These are phyloP conservation scores for Ceratocystis lukuohia DNA, from an alignment of 2,329 filamentous ascomycete genomes.

Conservation along the genomic window DNA sequence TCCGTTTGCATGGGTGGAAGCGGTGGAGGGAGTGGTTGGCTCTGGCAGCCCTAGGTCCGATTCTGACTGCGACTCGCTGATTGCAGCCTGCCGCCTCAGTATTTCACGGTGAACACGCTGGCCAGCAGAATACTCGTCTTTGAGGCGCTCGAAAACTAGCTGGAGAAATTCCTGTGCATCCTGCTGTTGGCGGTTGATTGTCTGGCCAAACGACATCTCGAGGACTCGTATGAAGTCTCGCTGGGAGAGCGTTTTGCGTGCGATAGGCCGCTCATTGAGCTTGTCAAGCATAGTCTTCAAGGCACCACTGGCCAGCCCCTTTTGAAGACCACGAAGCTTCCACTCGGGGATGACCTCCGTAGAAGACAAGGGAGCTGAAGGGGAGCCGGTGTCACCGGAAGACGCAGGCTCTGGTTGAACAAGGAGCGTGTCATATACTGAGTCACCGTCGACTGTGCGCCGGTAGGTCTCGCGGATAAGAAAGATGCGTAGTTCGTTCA, in stretches of 20 bases:
- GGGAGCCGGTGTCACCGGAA: not conserved
- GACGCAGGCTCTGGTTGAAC: constrained; percentile 33
- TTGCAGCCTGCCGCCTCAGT: constrained; percentile 6
- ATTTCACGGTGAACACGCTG: constrained; percentile 40
- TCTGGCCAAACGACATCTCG: constrained; percentile 74
- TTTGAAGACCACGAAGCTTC: constrained; percentile 57
- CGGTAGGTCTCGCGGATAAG: constrained; percentile 84
- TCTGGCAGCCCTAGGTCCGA: constrained; percentile 22
- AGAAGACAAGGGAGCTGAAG: not conserved
- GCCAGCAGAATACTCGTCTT: constrained; percentile 87
- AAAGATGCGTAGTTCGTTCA: constrained; percentile 80
- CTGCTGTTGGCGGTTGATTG: constrained; percentile 88
- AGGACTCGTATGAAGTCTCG: constrained; percentile 70
- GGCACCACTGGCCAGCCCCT: constrained; percentile 69
- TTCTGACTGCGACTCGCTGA: constrained; percentile 18
- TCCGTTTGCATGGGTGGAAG: too few species aligned
- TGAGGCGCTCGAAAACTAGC: constrained; percentile 78
- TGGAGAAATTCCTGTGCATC: constrained; percentile 97
- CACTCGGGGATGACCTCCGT: constrained; percentile 35
- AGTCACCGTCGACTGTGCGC: constrained; percentile 61
- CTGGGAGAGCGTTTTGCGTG: constrained; percentile 85
- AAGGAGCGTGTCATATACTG: constrained; percentile 53
- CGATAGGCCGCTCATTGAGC: constrained; percentile 84
- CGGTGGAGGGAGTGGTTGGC: too few species aligned
- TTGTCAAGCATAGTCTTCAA: constrained; percentile 86